phyloP scores from a whole-genome alignment of 345 rosid species.

The Linum trigynum region DNA sequence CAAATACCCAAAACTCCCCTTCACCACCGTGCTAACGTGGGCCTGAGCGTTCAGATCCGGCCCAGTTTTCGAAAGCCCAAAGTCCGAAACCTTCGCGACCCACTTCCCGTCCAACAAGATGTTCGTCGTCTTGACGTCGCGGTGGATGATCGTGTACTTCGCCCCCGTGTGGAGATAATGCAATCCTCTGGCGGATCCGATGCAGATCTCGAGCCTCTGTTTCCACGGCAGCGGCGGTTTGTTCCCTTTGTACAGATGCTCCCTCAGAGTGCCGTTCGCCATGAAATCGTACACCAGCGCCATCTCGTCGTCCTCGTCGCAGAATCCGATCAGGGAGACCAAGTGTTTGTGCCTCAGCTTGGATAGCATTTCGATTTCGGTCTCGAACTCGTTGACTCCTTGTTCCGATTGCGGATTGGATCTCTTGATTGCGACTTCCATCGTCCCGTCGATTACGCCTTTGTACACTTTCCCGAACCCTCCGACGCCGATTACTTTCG shows the following conservation, averaged over 20 bases:
- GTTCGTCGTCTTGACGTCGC: constrained; percentile 27
- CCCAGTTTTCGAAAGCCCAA: constrained; percentile 24
- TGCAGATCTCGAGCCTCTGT: constrained; percentile 18
- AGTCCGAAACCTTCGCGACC: constrained; percentile 29
- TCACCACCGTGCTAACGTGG: constrained; percentile 25
- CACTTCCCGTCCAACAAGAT: constrained; percentile 22
- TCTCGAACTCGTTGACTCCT: constrained; percentile 24
- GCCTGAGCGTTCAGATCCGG: constrained; percentile 11
- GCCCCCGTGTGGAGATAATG: constrained; percentile 27
- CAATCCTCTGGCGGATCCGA: constrained; percentile 22
- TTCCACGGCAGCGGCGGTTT: constrained; percentile 17
- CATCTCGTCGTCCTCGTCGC: constrained; percentile 24
- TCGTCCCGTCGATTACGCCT: constrained; percentile 23
- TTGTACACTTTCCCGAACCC: constrained; percentile 29
- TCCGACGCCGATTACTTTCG: constrained; percentile 22
- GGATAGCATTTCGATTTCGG: constrained; percentile 27
- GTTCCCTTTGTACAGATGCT: constrained; percentile 20
- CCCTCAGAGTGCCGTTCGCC: constrained; percentile 22
- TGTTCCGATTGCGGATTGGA: constrained; percentile 27
- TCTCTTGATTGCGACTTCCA: constrained; percentile 21
- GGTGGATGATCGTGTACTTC: constrained; percentile 23
- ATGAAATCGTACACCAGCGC: constrained; percentile 22
- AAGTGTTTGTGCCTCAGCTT: constrained; percentile 28
- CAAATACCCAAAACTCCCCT: constrained; percentile 26
- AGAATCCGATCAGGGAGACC: constrained; percentile 23